phyloP scores from a whole-genome alignment of 805 yeast genomes.

The Kodamaea nitidulidarum region DNA sequence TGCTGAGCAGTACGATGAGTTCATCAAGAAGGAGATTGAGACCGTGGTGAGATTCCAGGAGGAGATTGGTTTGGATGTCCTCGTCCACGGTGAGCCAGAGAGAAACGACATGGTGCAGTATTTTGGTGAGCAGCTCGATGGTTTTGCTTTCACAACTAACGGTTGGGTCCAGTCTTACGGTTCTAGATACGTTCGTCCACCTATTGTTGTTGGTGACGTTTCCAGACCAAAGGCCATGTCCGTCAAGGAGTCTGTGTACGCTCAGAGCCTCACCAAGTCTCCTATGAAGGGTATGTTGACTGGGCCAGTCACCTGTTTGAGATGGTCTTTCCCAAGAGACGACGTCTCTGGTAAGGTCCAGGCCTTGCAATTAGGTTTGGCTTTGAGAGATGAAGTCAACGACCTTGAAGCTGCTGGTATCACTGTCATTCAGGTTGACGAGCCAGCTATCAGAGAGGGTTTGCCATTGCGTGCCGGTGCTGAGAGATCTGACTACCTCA shows the following conservation, averaged over 20 bases:
- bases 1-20: constrained; percentile 91
- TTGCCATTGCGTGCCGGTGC: constrained; percentile 97
- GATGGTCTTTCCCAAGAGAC: constrained; percentile 99
- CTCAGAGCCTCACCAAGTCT: constrained; percentile 91
- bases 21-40: constrained; percentile 95
- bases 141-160: constrained; percentile 96
- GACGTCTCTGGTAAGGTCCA: constrained; percentile 90
- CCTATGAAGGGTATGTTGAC: constrained; percentile 99
- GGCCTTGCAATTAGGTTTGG: constrained; percentile 94
- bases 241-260: constrained; percentile 98
- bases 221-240: constrained; percentile 98
- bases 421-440: constrained; percentile 97
- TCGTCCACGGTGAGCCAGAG: constrained; percentile 99
- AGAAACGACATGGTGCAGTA: constrained; percentile 99
- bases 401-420: constrained; percentile 99
- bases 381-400: constrained; percentile 96
- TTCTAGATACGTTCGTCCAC: constrained; percentile 99
- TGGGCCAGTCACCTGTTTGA: constrained; percentile 98
- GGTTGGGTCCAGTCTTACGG: constrained; percentile 99
- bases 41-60: constrained; percentile 98
- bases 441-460: constrained; percentile 99
- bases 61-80: constrained; percentile 95
- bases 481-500: constrained; percentile 93
- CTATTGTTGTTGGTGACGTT: constrained; percentile 97
- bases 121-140: constrained; percentile 98